Evolutionary conservation across 2,329 filamentous ascomycete species (phyloP), one percentile per base, ranked within the genome.

Genomic region (Madurella mycetomatis): DNA sequence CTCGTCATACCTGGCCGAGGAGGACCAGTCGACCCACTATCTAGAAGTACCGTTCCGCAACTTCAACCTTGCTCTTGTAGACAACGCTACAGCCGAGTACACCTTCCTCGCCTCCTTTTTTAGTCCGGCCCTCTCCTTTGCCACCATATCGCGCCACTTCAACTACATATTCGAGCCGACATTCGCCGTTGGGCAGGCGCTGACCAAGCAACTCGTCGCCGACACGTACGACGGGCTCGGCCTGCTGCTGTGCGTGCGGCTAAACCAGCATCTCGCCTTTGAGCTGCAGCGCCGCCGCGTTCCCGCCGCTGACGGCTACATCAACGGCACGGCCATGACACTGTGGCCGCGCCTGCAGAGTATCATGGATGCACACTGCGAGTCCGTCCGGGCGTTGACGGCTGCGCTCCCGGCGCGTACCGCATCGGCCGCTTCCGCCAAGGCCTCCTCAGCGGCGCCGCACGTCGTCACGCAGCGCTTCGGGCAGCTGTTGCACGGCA

Each of bases 261-360:
- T 99, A 15, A 99, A 95, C 64, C 94, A 97, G 67, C 90, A 94
- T 62, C 86, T 92, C 55, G 92, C 94, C 15, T 99, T 99, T 67
- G 90, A 95, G 70, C 79, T 97, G 34, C 94, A 99, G 70, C 83
- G 92, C 11, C 85, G 92, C 51, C 92, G 95, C 67, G 84, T 97
- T 1, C 94, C 94, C 0, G 86, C 90, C 5, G 85, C 90, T 1
- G 94, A 99, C 66, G 81, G 84, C 40, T 99, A 99, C 68, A 86
- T 96, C 67, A 99, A 99, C 69, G 92, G 85, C 44, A 95, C 90
- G 5, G 92, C 88, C 66, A 99, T 99, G 90, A 82, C 94, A 2
- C 82, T 99, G 5, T 99, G 94, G 94, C 94, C 94, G 8, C 86
- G 92, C 25, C 88, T 99, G 65, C 95, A 99, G 71, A 83, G 90